These are phyloP conservation scores for Nothophytophthora sp. DNA, from an alignment of 352 stramenopile species.

Conservation along the genomic window DNA sequence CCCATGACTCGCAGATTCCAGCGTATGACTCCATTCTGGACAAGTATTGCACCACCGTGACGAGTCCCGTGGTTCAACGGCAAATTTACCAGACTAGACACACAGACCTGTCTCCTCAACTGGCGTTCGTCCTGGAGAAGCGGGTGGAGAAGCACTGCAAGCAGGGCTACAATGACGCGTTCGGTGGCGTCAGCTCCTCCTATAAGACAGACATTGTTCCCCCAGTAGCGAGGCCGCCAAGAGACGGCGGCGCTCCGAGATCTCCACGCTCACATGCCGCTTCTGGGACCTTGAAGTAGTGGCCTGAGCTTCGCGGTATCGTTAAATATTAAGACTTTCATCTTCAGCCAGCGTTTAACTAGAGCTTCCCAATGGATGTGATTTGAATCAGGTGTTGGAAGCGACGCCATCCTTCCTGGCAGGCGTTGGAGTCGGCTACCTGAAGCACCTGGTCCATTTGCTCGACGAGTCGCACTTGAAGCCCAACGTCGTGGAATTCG, in stretches of 20 bases:
- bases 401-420: conserved; percentile 23
- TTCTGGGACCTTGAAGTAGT: neutral
- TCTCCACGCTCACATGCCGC: too few species aligned
- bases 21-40: conserved; percentile 79
- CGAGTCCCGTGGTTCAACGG: conserved; percentile 68
- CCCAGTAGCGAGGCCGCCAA: too few species aligned
- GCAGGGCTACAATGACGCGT: conserved; percentile 28
- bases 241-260: too few species aligned
- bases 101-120: conserved; percentile 63
- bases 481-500: conserved; percentile 40
- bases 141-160: conserved; percentile 61
- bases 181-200: conserved; percentile 38
- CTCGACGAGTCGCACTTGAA: conserved; percentile 48
- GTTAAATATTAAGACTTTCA: neutral
- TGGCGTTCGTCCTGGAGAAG: conserved; percentile 75
- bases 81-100: conserved; percentile 72
- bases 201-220: conserved; percentile 46
- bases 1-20: conserved; percentile 53
- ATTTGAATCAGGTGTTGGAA: conserved; percentile 51
- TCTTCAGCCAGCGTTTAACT: neutral
- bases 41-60: conserved; percentile 78
- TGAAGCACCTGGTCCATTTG: conserved; percentile 36
- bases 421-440: conserved; percentile 1
- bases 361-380: conserved; percentile 12
- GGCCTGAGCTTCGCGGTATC: neutral